Conservation (phyloP, 345 rosid genomes). For the Ceriops tagal region DNA sequence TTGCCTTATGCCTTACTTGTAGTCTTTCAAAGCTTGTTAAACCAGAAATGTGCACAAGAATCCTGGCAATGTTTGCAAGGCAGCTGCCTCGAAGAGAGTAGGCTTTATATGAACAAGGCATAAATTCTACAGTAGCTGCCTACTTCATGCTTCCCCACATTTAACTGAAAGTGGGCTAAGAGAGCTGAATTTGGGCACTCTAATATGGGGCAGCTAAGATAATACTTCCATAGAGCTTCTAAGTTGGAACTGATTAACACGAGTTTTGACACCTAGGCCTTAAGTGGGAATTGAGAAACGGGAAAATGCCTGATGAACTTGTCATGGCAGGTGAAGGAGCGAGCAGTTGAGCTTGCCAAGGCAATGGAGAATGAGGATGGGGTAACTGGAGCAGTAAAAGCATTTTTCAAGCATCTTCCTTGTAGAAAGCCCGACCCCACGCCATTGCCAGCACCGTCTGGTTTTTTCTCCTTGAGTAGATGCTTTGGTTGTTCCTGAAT, state of each 20-base stretch:
- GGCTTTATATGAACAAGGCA: not conserved
- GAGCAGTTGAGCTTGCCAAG: constrained; percentile 76
- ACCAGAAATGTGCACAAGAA: not conserved
- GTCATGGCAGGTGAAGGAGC: constrained; percentile 68
- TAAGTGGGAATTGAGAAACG: not conserved
- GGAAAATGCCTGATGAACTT: not conserved
- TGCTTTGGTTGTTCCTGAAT: constrained; percentile 81
- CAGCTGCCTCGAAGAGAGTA: not conserved
- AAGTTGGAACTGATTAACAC: no score
- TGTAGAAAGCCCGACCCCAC: constrained; percentile 30
- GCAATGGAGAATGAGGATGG: constrained; percentile 96
- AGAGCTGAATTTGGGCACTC: no score
- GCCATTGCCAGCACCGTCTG: constrained; percentile 33
- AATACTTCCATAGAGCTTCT: no score
- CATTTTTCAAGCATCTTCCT: constrained; percentile 87
- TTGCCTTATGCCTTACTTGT: not conserved
- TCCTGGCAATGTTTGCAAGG: not conserved
- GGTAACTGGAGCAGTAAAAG: constrained; percentile 88
- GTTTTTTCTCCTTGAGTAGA: constrained; percentile 45
- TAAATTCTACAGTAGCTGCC: not conserved
- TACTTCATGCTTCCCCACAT: not conserved
- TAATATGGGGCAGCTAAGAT: no score
- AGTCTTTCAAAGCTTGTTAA: not conserved
- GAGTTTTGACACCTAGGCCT: not conserved
- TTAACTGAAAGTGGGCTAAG: no score